Conservation (phyloP, 1,139 yeast species). For the Kodamaea plutei region DNA sequence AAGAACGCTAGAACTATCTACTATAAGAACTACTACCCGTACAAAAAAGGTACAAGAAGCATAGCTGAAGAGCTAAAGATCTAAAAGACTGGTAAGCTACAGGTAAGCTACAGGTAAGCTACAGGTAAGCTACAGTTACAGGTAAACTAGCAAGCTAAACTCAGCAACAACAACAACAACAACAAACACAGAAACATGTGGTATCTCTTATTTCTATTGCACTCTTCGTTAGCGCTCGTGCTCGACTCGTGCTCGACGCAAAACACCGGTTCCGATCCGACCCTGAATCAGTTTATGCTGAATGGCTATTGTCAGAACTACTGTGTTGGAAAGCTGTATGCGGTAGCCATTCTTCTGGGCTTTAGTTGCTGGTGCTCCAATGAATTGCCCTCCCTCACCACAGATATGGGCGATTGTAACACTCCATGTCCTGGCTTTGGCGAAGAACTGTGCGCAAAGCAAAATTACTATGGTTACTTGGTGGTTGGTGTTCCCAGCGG, state of each 20-base stretch:
- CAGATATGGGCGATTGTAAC: constrained; percentile 35
- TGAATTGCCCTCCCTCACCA: constrained; percentile 40
- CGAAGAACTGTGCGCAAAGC: constrained; percentile 30
- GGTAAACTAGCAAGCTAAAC: too few relatives aligned
- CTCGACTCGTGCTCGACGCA: constrained; percentile 41
- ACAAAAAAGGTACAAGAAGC: too few relatives aligned
- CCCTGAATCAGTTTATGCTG: constrained; percentile 35
- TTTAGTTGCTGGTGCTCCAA: constrained; percentile 61
- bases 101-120: too few relatives aligned
- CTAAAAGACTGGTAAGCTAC: too few relatives aligned
- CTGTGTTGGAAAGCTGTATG: constrained; percentile 43
- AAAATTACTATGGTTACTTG: constrained; percentile 34
- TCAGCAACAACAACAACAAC: too few relatives aligned
- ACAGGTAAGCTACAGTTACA: too few relatives aligned
- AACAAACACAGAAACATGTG: too few relatives aligned
- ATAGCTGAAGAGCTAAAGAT: too few relatives aligned
- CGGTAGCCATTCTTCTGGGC: constrained; percentile 53
- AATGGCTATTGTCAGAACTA: constrained; percentile 51
- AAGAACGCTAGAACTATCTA: too few relatives aligned
- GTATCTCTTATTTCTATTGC: too few relatives aligned
- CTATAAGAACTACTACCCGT: too few relatives aligned
- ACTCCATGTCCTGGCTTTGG: constrained; percentile 50
- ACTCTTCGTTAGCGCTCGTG: too few relatives aligned
- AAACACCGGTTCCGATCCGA: constrained; percentile 33
- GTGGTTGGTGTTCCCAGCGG: constrained; percentile 19